phyloP scores from a whole-genome alignment of 352 stramenopile genomes.

The Globisporangium cylindrosporum region DNA sequence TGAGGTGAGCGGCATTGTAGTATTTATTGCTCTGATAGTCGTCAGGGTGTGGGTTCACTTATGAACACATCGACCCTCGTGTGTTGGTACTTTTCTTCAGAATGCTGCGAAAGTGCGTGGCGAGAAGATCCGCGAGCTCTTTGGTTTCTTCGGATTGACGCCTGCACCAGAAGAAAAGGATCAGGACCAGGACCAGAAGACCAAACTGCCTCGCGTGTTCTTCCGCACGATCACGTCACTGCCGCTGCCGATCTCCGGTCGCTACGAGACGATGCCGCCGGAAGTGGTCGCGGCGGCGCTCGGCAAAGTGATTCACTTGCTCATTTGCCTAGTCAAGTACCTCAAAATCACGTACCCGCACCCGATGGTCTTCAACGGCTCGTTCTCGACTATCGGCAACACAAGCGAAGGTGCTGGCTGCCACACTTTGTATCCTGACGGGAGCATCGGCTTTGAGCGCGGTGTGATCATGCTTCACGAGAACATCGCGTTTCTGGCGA shows the following conservation, averaged over 20 bases:
- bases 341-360: constrained; percentile 68
- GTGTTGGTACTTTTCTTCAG: constrained; percentile 19
- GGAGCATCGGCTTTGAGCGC: constrained; percentile 71
- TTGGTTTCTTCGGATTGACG: constrained; percentile 48
- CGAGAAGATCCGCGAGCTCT: constrained; percentile 68
- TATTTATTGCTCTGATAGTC: too few species aligned
- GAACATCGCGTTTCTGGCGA: constrained; percentile 64
- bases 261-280: constrained; percentile 66
- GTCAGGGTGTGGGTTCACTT: too few species aligned
- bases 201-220: constrained; percentile 22
- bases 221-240: constrained; percentile 69
- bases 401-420: constrained; percentile 73
- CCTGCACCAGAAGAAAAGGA: neutral
- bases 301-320: constrained; percentile 74
- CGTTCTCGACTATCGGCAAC: constrained; percentile 83
- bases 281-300: constrained; percentile 72
- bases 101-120: constrained; percentile 62
- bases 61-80: neutral
- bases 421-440: constrained; percentile 83
- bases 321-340: constrained; percentile 69
- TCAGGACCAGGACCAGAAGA: neutral
- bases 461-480: constrained; percentile 74
- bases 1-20: constrained; percentile 27
- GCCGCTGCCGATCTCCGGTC: constrained; percentile 66
- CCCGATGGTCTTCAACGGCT: constrained; percentile 86